Percentiles rank a stretch among this genome's conserved stretches.
Evolutionary conservation across 2,329 filamentous ascomycete species (phyloP).

Genomic region (Fusarium sp.): DNA sequence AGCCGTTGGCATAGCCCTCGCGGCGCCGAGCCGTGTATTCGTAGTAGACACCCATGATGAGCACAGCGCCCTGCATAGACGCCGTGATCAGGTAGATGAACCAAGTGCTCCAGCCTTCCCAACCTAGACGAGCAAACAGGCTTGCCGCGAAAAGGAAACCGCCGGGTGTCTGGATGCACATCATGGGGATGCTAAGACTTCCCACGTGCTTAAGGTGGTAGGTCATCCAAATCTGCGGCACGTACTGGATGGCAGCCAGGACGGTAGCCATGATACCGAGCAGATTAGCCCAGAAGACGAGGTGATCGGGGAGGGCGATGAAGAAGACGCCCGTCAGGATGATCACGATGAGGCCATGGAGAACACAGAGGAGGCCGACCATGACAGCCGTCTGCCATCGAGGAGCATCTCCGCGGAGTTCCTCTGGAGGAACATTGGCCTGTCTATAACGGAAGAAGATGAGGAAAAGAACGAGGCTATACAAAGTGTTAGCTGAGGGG

Average conservation of each 20-base stretch:
- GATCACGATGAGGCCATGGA: constrained; percentile 79
- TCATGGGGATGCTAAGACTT: constrained; percentile 95
- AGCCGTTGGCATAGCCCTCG: constrained; percentile 36
- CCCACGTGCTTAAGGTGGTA: constrained; percentile 87
- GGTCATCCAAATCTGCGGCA: constrained; percentile 95
- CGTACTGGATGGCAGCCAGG: constrained; percentile 88
- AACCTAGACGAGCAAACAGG: constrained; percentile 81
- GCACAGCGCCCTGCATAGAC: constrained; percentile 81
- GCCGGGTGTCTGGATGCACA: constrained; percentile 97
- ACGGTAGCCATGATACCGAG: constrained; percentile 83
- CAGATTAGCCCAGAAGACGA: constrained; percentile 85
- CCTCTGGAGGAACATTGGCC: constrained; percentile 61
- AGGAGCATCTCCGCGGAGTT: constrained; percentile 64
- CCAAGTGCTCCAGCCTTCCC: constrained; percentile 94
- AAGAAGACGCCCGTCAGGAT: constrained; percentile 77
- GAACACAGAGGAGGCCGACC: constrained; percentile 77
- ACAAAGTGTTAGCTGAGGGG: constrained; percentile 15
- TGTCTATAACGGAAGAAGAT: constrained; percentile 85
- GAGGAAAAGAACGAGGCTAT: constrained; percentile 89
- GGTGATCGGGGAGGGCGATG: constrained; percentile 69
- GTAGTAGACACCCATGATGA: constrained; percentile 85
- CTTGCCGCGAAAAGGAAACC: constrained; percentile 91
- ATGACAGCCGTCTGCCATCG: constrained; percentile 83
- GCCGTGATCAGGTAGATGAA: constrained; percentile 91
- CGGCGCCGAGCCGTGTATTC: constrained; percentile 62